These are phyloP conservation scores for Platanus orientalis DNA, from an alignment of 164 flowering plant genomes.

Conservation along the genomic window DNA sequence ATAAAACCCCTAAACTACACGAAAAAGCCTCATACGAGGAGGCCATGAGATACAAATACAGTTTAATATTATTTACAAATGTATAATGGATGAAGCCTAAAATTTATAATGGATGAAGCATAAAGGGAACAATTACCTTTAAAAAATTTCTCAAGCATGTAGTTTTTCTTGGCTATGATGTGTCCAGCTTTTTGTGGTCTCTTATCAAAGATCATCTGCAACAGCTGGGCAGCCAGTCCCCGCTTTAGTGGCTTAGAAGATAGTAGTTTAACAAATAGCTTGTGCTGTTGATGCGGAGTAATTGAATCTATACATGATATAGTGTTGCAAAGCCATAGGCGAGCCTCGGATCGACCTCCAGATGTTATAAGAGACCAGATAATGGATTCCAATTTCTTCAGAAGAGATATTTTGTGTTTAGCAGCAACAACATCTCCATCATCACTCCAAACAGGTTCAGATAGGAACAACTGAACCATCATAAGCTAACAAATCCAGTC, in stretches of 20 bases:
- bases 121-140: conserved; percentile 34
- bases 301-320: conserved; percentile 52
- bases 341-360: conserved; percentile 77
- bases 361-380: conserved; percentile 52
- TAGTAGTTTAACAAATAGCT: conserved; percentile 53
- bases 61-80: background rate
- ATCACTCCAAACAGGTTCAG: conserved; percentile 32
- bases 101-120: background rate
- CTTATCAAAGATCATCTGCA: conserved; percentile 72
- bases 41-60: conserved; percentile 4
- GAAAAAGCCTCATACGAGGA: background rate
- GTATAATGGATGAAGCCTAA: background rate
- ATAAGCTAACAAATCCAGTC: too few relatives aligned
- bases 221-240: conserved; percentile 51
- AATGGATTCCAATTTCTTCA: conserved; percentile 47
- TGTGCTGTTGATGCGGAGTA: conserved; percentile 39
- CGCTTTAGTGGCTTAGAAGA: conserved; percentile 39
- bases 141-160: conserved; percentile 69
- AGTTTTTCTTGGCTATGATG: conserved; percentile 52
- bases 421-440: conserved; percentile 26
- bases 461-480: conserved; percentile 56
- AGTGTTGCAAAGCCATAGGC: conserved; percentile 72
- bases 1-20: background rate
- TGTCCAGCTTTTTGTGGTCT: conserved; percentile 49
- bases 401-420: conserved; percentile 30